phyloP scores from a whole-genome alignment of 169 alveolate species.

The Fabrea salina region DNA sequence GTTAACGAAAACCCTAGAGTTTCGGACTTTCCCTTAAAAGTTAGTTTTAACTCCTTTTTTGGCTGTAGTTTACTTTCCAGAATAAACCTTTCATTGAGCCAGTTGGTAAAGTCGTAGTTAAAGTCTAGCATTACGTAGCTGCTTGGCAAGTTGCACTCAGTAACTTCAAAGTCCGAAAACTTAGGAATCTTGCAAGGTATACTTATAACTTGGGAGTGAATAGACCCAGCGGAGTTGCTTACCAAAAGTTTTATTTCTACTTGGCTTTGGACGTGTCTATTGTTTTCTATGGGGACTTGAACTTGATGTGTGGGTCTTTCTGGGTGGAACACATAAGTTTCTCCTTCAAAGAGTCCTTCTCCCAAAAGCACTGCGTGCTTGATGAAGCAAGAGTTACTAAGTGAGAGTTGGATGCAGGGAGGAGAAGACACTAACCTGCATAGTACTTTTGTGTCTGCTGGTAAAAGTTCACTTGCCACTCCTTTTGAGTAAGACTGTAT shows the following conservation, averaged over 20 bases:
- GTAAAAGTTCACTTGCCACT: not conserved
- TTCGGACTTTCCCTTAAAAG: not conserved
- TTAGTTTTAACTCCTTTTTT: not conserved
- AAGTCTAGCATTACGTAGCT: too few species aligned
- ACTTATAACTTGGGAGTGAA: not conserved
- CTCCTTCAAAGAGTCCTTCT: conserved; percentile 69
- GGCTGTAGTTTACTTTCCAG: not conserved
- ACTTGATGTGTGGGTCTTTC: conserved; percentile 29
- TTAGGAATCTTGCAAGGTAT: not conserved
- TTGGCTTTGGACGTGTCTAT: conserved; percentile 26
- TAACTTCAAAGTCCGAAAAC: not conserved
- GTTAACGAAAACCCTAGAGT: not conserved
- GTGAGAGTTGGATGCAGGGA: not conserved
- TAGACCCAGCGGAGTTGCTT: not conserved
- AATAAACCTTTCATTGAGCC: not conserved
- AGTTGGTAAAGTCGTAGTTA: not conserved
- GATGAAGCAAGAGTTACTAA: not conserved
- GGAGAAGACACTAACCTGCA: not conserved
- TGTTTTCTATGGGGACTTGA: conserved; percentile 25
- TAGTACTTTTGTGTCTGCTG: not conserved
- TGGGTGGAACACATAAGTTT: conserved; percentile 61
- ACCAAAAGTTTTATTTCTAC: conserved; percentile 26
- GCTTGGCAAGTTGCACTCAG: not conserved
- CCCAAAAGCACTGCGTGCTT: conserved; percentile 28
- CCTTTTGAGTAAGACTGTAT: not conserved